phyloP scores from a whole-genome alignment of 2,329 filamentous ascomycete species.

The Colletotrichum noveboracense region DNA sequence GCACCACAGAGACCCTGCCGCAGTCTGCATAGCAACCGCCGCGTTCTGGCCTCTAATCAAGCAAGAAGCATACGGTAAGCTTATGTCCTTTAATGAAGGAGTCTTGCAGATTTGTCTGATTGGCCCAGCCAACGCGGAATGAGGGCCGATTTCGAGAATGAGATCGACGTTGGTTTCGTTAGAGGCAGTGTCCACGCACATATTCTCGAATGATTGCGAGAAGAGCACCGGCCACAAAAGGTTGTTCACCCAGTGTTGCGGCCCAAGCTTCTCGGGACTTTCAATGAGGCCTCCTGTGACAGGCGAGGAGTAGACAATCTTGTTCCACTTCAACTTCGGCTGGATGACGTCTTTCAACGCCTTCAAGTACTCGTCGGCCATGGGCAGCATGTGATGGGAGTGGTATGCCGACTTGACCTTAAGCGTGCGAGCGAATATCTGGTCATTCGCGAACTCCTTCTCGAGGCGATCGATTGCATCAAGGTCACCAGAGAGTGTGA shows the following conservation, averaged over 20 bases:
- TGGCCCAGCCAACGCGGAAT: slow-evolving; percentile 53
- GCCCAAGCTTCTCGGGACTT: background rate
- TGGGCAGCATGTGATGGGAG: slow-evolving; percentile 44
- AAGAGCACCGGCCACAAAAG: background rate
- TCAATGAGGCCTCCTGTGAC: slow-evolving; percentile 27
- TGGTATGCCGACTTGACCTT: slow-evolving; percentile 18
- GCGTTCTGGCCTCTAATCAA: background rate
- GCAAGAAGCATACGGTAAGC: background rate
- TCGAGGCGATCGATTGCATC: slow-evolving; percentile 27
- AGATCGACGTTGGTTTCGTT: slow-evolving; percentile 30
- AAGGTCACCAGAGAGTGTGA: slow-evolving; percentile 34
- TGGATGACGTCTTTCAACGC: background rate
- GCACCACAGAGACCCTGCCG: background rate
- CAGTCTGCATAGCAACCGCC: background rate
- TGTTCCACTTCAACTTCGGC: slow-evolving; percentile 27
- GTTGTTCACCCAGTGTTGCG: slow-evolving; percentile 12
- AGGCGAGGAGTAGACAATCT: slow-evolving; percentile 24
- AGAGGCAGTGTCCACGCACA: background rate
- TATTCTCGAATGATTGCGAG: background rate
- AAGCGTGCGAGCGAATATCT: slow-evolving; percentile 25
- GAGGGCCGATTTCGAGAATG: slow-evolving; percentile 54
- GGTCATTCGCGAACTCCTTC: slow-evolving; percentile 1
- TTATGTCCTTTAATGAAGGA: background rate
- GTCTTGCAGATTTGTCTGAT: slow-evolving; percentile 54
- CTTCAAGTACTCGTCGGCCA: slow-evolving; percentile 32